Percentiles rank a stretch among this genome's conserved stretches.
Conservation (phyloP, 1,139 yeast genomes). For the Insectozyma bohioensis region DNA sequence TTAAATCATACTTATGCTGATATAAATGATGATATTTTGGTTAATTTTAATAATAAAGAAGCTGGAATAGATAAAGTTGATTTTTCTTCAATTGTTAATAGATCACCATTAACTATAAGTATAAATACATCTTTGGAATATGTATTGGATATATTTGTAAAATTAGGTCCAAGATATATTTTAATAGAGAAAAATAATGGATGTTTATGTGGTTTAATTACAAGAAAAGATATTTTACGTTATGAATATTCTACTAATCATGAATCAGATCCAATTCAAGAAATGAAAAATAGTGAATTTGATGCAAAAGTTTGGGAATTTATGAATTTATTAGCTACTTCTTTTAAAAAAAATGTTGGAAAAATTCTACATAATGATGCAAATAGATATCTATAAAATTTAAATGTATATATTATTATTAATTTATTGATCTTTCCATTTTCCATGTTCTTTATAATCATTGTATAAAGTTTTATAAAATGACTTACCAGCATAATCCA, state of each 20-base stretch:
- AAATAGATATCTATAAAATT: conserved; percentile 19
- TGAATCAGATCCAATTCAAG: conserved; percentile 7
- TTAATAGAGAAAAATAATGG: conserved; percentile 64
- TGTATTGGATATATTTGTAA: conserved; percentile 67
- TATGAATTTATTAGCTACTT: conserved; percentile 24
- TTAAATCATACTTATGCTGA: conserved; percentile 19
- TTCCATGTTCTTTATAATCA: conserved; percentile 75
- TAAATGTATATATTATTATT: conserved; percentile 4
- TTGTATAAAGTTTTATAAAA: conserved; percentile 67
- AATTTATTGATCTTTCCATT: conserved; percentile 66
- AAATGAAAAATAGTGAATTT: conserved; percentile 19
- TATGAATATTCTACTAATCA: conserved; percentile 26
- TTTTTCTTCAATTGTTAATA: conserved; percentile 49
- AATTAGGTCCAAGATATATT: conserved; percentile 77
- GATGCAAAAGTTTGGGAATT: conserved; percentile 42
- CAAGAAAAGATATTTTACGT: conserved; percentile 66
- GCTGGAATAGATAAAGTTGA: conserved; percentile 21
- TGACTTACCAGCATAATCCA: conserved; percentile 71
- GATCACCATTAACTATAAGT: conserved; percentile 64
- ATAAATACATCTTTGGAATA: conserved; percentile 58
- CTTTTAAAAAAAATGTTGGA: conserved; percentile 26
- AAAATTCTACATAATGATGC: conserved; percentile 34
- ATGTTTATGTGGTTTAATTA: conserved; percentile 55
- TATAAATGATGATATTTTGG: conserved; percentile 17
- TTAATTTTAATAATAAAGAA: conserved; percentile 19